Base-by-base conservation (phyloP, 192 early-diverging fungal species). In the Coemansia sp. region DNA sequence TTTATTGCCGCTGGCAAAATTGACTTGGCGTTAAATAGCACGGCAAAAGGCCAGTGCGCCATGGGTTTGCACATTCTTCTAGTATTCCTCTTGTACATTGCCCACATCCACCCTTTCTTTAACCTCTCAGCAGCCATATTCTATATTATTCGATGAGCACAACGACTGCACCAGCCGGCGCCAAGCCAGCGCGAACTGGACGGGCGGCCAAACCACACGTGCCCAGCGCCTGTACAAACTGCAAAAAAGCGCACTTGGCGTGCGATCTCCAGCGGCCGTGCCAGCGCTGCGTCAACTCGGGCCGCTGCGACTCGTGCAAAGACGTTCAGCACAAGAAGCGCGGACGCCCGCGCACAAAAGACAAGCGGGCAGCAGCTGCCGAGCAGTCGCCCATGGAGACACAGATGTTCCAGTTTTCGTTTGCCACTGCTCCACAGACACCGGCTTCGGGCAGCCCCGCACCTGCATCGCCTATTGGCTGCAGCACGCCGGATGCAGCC, bases 241-340 rank as follows among this genome's bases (percentile, higher is more conserved):
- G 93, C 78, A 93, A 92, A 62, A 85, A 87, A 59, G 90, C 92
- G 3, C 93, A 95, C 65, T 79, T 95, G 47, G 90, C 91, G 12
- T 95, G 93, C 79, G 92, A 95, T 83, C 81, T 85, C 87, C 84
- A 87, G 85, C 78, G 93, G 23, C 93, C 93, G 6, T 95, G 93
- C 70, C 86, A 85, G 65, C 78, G 91, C 36, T 95, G 93, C 71
- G 80, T 87, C 17, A 81, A 86, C 7, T 63, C 91, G 23, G 87
- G 86, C 28, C 90, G 88, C 71, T 81, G 83, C 28, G 90, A 91
- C 64, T 86, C 88, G 12, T 95, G 93, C 66, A 79, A 87, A n/a
- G 93, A 95, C 71, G 89, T 92, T 37, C 86, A 90, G 78, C 91
- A 93, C 77, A 95, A 95, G 70, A 90, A 89, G 60, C 83, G 93